Percentiles rank a stretch among this genome's conserved stretches.
Evolutionary conservation across 208 protist genomes (phyloP).

Genomic region (Polymyxa betae): DNA sequence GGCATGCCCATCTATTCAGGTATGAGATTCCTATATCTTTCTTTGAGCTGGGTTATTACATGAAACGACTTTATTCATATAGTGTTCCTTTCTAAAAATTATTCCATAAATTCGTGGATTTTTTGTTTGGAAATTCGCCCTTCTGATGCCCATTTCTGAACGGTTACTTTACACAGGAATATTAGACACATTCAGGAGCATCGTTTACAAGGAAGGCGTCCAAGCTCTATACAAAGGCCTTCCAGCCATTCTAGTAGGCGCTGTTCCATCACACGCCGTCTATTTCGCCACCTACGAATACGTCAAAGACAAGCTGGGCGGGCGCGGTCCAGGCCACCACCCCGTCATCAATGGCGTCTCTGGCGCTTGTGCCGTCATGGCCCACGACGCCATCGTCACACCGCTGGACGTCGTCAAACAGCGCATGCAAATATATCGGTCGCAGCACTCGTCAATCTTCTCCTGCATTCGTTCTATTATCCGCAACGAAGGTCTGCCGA

Average conservation of each 20-base stretch:
- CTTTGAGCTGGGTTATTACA: too few species aligned
- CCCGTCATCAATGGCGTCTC: conserved; percentile 41
- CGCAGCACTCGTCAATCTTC: background rate
- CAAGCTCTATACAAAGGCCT: conserved; percentile 42
- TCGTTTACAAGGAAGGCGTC: conserved; percentile 26
- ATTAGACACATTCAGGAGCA: background rate
- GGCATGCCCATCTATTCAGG: conserved; percentile 37
- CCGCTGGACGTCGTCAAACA: conserved; percentile 63
- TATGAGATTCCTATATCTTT: too few species aligned
- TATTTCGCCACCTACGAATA: conserved; percentile 53
- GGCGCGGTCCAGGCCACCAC: background rate
- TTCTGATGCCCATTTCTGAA: too few species aligned
- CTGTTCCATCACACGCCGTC: conserved; percentile 48
- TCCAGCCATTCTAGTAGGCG: conserved; percentile 44
- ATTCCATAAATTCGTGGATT: background rate
- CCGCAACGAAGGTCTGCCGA: background rate
- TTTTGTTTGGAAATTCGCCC: too few species aligned
- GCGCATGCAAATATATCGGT: conserved; percentile 56
- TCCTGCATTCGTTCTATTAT: conserved; percentile 15
- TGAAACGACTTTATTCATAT: too few species aligned
- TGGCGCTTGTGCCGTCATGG: conserved; percentile 55
- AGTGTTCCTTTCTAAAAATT: background rate
- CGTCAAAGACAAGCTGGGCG: conserved; percentile 8
- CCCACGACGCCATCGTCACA: conserved; percentile 62
- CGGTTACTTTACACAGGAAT: too few species aligned